Conservation (phyloP, 345 rosid species). For the Acer yangbiense region DNA sequence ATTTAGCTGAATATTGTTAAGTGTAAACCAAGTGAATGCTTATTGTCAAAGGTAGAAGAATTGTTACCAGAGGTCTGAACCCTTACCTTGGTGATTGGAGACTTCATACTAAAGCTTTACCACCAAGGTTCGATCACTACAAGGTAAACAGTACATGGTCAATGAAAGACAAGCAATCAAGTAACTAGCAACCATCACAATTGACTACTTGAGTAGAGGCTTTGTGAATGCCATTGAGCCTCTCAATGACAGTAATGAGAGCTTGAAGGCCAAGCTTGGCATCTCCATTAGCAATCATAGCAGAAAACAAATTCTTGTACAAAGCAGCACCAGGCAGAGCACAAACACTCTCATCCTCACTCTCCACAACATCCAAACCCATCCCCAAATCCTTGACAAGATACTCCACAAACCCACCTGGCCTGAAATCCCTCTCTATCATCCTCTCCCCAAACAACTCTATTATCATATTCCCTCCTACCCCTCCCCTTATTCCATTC, state of each 20-base stretch:
- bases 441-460: slow-evolving; percentile 69
- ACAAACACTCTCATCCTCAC: slow-evolving; percentile 37
- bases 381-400: slow-evolving; percentile 89
- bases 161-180: no score
- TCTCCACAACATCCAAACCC: slow-evolving; percentile 57
- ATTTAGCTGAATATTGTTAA: no score
- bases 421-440: slow-evolving; percentile 59
- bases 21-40: no score
- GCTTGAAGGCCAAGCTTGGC: slow-evolving; percentile 75
- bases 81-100: no score
- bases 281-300: slow-evolving; percentile 86
- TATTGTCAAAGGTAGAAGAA: no score
- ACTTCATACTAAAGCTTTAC: no score
- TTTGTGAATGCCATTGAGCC: slow-evolving; percentile 54
- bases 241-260: slow-evolving; percentile 63
- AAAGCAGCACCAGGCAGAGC: slow-evolving; percentile 73
- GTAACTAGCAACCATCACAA: no score
- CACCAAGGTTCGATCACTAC: no score
- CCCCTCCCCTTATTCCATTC: slow-evolving; percentile 58
- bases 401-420: slow-evolving; percentile 77
- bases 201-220: no score
- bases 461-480: slow-evolving; percentile 73
- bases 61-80: no score
- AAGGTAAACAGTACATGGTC: no score
- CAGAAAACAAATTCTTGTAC: slow-evolving; percentile 71